Base-by-base conservation (phyloP, 805 yeast genomes). In the Priceomyces castillae region DNA sequence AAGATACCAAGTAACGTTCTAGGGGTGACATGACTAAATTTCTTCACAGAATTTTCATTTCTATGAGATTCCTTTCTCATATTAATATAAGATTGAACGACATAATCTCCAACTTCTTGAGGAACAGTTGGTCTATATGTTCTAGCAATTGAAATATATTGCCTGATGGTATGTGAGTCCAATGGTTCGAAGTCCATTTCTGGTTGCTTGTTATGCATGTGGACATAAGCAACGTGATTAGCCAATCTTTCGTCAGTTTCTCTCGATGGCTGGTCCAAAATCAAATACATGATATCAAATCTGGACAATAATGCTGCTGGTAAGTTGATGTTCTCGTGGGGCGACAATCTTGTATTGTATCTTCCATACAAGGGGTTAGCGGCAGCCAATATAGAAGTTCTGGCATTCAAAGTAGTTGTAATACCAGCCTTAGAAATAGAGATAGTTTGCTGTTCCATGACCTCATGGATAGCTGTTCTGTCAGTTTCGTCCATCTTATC, bases 361-460 rank as follows among this genome's bases (percentile, higher is more conserved):
- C 98, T 79, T 44, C 99, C 98, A 61, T 86, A 90, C 30, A 90
- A 71, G 15, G 99, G 99, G 70, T 94, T 94, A n/a, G 99, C 99
- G 23, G 99, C 99, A 0, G 99, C 99, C 50, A 94, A 69, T 47
- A 94, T 87, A 4, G 97, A 90, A 0, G 98, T 80, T 62, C 99
- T 80, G 6, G 99, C 99, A 61, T 94, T 94, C 54, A 94, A 73
- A 2, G 97, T 88, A 7, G 99, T 94, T 49, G 94, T 87, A 54
- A 94, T 94, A 53, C 99, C 99, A 3, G 99, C 99, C 66, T 94
- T 94, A 34, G 97, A 87, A 46, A 94, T 94, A 17, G 96, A 87
- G 46, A 94, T 94, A 2, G 99, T 94, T 67, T 94, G 99, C 65
- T 94, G 99, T 69, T 94, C 99, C 99, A 94, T 94, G 26, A 94